A percentile compares a stretch with the other conserved stretches of the same genome.
Conservation (phyloP, 305 asterid species). For the Petunia hybrid region DNA sequence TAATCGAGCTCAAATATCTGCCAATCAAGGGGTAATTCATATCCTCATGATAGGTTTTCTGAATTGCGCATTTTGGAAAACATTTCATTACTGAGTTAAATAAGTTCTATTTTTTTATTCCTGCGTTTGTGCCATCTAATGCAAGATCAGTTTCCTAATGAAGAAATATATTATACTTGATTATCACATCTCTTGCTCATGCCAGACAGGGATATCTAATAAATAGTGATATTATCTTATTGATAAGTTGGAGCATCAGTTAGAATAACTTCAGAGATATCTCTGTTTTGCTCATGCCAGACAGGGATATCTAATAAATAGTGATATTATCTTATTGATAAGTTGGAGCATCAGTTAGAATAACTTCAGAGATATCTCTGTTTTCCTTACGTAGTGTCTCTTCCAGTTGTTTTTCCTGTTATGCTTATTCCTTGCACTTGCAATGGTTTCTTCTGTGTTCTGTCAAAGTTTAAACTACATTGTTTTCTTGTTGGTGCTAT, state of each 20-base stretch:
- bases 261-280: conserved; percentile 19
- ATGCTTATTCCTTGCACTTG: conserved; percentile 10
- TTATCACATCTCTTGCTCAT: not conserved
- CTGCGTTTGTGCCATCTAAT: conserved; percentile 1
- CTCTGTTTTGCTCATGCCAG: not conserved
- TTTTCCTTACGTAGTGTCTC: not conserved
- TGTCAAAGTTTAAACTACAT: not conserved
- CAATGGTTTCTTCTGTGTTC: not conserved
- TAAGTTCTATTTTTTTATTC: not conserved
- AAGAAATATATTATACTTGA: conserved; percentile 4
- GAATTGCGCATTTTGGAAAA: not conserved
- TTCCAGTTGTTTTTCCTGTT: not conserved
- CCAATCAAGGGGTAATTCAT: conserved; percentile 70
- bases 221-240: not conserved
- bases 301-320: not conserved
- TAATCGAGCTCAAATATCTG: conserved; percentile 61
- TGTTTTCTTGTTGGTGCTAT: conserved; percentile 23
- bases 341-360: conserved; percentile 3
- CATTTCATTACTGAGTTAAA: conserved; percentile 2
- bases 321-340: conserved; percentile 10
- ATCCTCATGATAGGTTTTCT: not conserved
- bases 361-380: conserved; percentile 14
- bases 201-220: not conserved
- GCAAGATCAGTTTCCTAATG: conserved; percentile 11
- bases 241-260: conserved; percentile 1